Base-by-base conservation (phyloP, 345 rosid genomes). In the Acer saccharum region DNA sequence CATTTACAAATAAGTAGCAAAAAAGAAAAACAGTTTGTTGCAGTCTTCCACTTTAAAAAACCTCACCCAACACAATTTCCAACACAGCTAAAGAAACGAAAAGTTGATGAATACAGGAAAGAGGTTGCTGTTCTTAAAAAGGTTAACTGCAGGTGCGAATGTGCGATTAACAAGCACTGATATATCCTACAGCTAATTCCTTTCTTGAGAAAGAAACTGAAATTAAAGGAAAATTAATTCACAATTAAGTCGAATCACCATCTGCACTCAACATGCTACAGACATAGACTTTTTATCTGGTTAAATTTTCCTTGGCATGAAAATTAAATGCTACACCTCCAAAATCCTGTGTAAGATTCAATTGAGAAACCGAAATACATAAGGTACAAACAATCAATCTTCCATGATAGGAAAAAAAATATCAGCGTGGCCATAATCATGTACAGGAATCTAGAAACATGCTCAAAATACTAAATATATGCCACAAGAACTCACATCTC, bases 401-500 rank as follows among this genome's bases (percentile, higher is more conserved):
- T 7, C 4, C 13, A 60, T 18, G 54, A 58, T 21, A 20, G 21
- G 13, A 57, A 32, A 39, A 9, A 57, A 35, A 55, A 58, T 35
- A 60, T 18, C 35, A 46, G 10, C 7, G 7, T 7, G 11, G 35
- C 7, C 54, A 70, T 1, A 71, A 27, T 44, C 62, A 27, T 12
- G 21, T 54, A 50, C 0, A 44, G 11, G 14, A 60, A 73, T 12
- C 55, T 73, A 54, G 4, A 46, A 41, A 25, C 13, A 6, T 57
- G 14, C 57, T 63, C 7, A 46, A 61, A 43, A 25, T 13, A n/a
- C 16, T 4, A 58, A 23, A 3, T 62, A 16, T 39, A 43, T 63
- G 46, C 58, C 16, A 10, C 69, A 76, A 29, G 66, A 64, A 87
- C 97, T 92, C 65, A 93, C 98, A 85, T 95, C 98, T 14, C 99